A percentile compares a stretch with the other conserved stretches of the same genome.
Evolutionary conservation across 805 yeast genomes (phyloP).

Genomic region (Starmerella bacillaris): DNA sequence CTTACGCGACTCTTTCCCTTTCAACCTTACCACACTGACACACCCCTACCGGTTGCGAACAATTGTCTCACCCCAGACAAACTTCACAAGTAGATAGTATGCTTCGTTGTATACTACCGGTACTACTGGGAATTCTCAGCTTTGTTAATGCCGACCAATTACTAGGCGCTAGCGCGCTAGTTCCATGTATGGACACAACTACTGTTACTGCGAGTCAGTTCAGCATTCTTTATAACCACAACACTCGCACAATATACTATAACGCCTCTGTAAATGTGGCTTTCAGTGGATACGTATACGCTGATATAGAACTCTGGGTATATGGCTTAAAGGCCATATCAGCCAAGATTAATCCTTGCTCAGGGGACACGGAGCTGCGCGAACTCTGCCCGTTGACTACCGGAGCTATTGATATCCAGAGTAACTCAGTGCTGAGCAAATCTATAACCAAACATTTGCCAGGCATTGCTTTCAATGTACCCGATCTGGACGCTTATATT

Average conservation of each 20-base stretch:
- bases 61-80: too few species aligned
- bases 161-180: constrained; percentile 51
- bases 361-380: constrained; percentile 35
- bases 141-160: constrained; percentile 7
- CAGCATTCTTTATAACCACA: constrained; percentile 60
- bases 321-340: constrained; percentile 63
- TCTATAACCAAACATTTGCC: constrained; percentile 45
- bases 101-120: not conserved
- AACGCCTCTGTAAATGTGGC: constrained; percentile 53
- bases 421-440: constrained; percentile 37
- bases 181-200: constrained; percentile 68
- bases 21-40: too few species aligned
- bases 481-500: constrained; percentile 68
- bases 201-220: constrained; percentile 56
- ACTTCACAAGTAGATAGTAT: not conserved
- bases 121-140: constrained; percentile 4
- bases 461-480: constrained; percentile 69
- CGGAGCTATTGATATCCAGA: constrained; percentile 60
- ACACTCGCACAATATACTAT: constrained; percentile 46
- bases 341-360: constrained; percentile 44
- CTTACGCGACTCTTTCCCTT: too few species aligned
- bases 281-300: constrained; percentile 46
- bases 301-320: constrained; percentile 60
- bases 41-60: too few species aligned
- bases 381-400: constrained; percentile 83